Evolutionary conservation across 768 basidiomycete genomes (phyloP).

Genomic region (Calocera viscosa): DNA sequence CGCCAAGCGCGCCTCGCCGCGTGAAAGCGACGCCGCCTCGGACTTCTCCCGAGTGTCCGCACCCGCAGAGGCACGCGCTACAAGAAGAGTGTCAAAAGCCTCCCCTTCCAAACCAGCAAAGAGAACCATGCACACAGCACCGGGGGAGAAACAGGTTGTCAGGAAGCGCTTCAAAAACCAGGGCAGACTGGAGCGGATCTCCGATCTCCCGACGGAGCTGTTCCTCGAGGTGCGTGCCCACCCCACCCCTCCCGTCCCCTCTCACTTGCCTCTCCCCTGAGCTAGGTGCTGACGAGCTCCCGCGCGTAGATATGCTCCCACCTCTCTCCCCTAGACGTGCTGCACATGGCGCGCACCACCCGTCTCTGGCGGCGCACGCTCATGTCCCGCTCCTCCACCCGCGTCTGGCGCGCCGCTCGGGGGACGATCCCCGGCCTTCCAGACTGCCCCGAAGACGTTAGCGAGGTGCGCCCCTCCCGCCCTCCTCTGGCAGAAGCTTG

Average conservation of each 20-base stretch:
- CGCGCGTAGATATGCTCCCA: neutral
- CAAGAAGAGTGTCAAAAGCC: no score
- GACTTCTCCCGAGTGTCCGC: no score
- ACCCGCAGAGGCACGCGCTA: no score
- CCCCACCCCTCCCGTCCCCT: neutral
- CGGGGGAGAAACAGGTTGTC: no score
- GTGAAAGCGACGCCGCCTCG: no score
- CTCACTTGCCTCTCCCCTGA: no score
- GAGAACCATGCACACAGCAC: neutral
- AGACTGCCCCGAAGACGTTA: neutral
- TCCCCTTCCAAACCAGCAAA: neutral
- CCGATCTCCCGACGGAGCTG: neutral
- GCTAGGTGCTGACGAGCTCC: neutral
- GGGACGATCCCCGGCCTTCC: neutral
- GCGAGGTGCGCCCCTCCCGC: neutral
- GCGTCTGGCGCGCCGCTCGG: neutral
- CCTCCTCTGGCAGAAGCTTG: no score
- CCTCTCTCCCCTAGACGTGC: neutral
- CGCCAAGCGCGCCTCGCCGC: no score
- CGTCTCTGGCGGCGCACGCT: neutral
- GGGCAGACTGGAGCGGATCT: neutral
- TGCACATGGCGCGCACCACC: neutral
- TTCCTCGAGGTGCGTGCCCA: neutral
- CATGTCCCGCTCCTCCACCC: neutral
- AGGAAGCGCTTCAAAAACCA: no score